Percentiles rank a stretch among this genome's conserved stretches.
Conservation (phyloP, 2,329 filamentous ascomycete species). For the Ophiocordyceps polyrhachis-furcata region DNA sequence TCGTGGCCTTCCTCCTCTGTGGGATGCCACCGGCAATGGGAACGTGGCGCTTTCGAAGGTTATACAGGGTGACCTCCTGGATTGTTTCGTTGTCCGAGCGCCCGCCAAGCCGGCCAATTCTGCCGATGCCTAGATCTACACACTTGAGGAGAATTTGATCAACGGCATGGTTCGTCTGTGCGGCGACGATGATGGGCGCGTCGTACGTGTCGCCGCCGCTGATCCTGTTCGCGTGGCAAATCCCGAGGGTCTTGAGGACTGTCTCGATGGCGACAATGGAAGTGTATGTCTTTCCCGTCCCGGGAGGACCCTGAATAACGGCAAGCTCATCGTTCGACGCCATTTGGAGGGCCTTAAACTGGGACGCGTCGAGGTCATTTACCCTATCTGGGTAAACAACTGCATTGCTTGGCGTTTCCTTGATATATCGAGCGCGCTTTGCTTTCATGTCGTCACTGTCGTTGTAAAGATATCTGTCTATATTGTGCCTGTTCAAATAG, state of each 20-base stretch:
- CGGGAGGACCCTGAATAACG: slow-evolving; percentile 69
- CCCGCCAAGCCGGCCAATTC: slow-evolving; percentile 44
- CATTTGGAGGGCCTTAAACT: slow-evolving; percentile 45
- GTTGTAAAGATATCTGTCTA: slow-evolving; percentile 42
- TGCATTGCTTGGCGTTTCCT: background rate
- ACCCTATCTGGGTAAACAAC: slow-evolving; percentile 1
- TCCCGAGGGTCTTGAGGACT: slow-evolving; percentile 32
- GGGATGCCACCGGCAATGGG: background rate
- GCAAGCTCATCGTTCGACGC: slow-evolving; percentile 57
- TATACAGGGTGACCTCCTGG: slow-evolving; percentile 45
- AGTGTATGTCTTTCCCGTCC: slow-evolving; percentile 60
- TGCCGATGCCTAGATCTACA: slow-evolving; percentile 25
- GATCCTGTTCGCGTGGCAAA: slow-evolving; percentile 18
- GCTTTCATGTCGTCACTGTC: slow-evolving; percentile 17
- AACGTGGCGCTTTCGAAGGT: slow-evolving; percentile 25
- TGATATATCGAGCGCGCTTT: slow-evolving; percentile 12
- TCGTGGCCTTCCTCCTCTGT: background rate
- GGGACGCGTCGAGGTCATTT: slow-evolving; percentile 46
- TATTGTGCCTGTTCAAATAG: slow-evolving; percentile 25
- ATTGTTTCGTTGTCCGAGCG: slow-evolving; percentile 49
- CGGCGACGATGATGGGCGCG: slow-evolving; percentile 58
- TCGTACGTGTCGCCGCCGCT: background rate
- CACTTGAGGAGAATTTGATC: slow-evolving; percentile 61
- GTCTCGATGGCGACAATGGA: slow-evolving; percentile 47
- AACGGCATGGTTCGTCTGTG: slow-evolving; percentile 80